Conservation (phyloP, 164 flowering plant species). For the Berberis vulgaris region DNA sequence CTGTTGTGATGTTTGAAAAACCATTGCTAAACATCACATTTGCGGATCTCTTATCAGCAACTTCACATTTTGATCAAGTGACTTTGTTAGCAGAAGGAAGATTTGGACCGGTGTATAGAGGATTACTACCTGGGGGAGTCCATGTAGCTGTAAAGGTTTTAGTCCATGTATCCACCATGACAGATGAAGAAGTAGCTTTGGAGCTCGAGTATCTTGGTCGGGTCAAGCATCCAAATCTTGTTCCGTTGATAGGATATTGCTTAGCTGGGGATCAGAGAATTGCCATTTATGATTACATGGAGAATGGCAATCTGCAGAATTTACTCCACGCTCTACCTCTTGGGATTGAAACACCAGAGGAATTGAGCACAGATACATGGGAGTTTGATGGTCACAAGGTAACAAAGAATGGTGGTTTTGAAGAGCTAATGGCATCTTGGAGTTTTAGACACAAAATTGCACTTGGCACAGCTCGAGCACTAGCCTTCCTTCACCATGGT, state of each 20-base stretch:
- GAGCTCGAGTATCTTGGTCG: slow-evolving; percentile 72
- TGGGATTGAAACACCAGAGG: slow-evolving; percentile 43
- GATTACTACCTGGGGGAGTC: slow-evolving; percentile 70
- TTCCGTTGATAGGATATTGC: slow-evolving; percentile 80
- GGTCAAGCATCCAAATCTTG: slow-evolving; percentile 83
- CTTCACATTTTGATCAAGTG: slow-evolving; percentile 74
- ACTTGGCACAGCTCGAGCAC: slow-evolving; percentile 76
- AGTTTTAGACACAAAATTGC: slow-evolving; percentile 66
- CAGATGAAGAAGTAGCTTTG: slow-evolving; percentile 69
- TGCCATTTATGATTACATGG: slow-evolving; percentile 84
- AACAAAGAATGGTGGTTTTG: slow-evolving; percentile 38
- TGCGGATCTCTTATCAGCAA: slow-evolving; percentile 78
- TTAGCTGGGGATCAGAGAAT: slow-evolving; percentile 82
- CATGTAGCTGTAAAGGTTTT: slow-evolving; percentile 87
- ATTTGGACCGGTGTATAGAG: slow-evolving; percentile 83
- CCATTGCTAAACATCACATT: slow-evolving; percentile 79
- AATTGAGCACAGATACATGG: slow-evolving; percentile 80
- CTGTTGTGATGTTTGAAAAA: slow-evolving; percentile 77
- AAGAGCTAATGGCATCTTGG: slow-evolving; percentile 54
- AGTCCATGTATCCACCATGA: slow-evolving; percentile 62
- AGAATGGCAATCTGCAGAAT: slow-evolving; percentile 75
- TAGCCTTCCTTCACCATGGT: slow-evolving; percentile 91
- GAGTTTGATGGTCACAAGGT: slow-evolving; percentile 45
- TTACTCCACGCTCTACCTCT: slow-evolving; percentile 71
- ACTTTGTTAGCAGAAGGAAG: slow-evolving; percentile 79